Evolutionary conservation across 495 filamentous ascomycete species (phyloP).

Genomic region (Tuber calosporum): DNA sequence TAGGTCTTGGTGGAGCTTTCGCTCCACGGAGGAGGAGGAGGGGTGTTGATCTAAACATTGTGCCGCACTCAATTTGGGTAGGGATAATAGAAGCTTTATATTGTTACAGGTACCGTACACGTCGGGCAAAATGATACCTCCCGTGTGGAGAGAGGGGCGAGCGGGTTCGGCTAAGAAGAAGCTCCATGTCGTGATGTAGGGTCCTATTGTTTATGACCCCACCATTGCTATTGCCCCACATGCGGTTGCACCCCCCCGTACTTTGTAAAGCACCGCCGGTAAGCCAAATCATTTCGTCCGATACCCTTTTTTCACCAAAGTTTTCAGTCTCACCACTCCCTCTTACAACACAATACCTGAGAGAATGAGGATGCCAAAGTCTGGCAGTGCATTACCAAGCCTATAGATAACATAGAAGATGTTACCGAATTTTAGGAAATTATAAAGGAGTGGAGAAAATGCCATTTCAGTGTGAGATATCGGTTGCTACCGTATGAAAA

Average conservation of each 20-base stretch:
- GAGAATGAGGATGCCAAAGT: no score
- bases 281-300: no score
- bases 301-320: no score
- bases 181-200: background rate
- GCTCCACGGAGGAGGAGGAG: background rate
- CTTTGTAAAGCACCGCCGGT: no score
- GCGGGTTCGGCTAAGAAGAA: background rate
- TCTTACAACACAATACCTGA: no score
- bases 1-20: background rate
- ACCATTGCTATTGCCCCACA: background rate
- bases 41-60: background rate
- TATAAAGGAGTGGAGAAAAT: no score
- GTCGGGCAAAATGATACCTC: background rate
- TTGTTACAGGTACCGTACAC: background rate
- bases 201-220: background rate
- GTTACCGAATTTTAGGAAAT: no score
- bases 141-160: background rate
- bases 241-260: background rate
- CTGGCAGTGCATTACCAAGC: no score
- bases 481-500: no score
- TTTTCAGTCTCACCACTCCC: no score
- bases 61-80: background rate
- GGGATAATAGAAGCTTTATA: background rate
- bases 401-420: no score
- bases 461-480: no score